Conservation (phyloP, 1,284 basidiomycete species). For the Puccinia brachypodii region DNA sequence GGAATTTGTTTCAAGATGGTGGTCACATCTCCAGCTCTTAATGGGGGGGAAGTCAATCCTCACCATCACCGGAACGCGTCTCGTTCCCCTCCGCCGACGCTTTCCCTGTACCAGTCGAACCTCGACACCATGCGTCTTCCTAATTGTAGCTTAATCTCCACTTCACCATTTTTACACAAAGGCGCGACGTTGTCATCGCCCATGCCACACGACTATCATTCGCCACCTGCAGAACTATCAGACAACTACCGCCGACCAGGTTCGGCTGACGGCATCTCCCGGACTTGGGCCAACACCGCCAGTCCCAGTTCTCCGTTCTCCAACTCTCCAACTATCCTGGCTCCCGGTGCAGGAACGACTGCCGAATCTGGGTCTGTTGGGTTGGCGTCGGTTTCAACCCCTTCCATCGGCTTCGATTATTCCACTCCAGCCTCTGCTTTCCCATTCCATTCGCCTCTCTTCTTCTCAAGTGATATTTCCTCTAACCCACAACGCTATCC, state of each 20-base stretch:
- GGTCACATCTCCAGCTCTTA: background rate
- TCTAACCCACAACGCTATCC: background rate
- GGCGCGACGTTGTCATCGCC: background rate
- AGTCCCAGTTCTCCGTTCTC: slow-evolving; percentile 6
- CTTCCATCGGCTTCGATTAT: slow-evolving; percentile 24
- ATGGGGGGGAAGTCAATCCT: background rate
- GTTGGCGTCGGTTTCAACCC: background rate
- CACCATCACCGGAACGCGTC: slow-evolving; percentile 6
- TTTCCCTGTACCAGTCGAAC: slow-evolving; percentile 19
- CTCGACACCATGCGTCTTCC: background rate
- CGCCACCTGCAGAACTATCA: background rate
- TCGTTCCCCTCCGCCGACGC: background rate
- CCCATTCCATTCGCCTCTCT: slow-evolving; percentile 6
- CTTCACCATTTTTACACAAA: background rate
- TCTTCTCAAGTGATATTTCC: background rate
- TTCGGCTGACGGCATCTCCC: slow-evolving; percentile 17
- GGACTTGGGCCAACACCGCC: background rate
- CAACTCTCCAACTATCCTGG: background rate
- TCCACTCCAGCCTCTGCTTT: slow-evolving; percentile 6
- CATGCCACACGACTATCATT: slow-evolving; percentile 8
- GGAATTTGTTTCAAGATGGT: slow-evolving; percentile 24
- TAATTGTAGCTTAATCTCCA: background rate
- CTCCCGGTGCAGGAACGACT: background rate
- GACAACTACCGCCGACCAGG: background rate
- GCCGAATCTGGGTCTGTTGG: background rate